Base-by-base conservation (phyloP, 2,329 filamentous ascomycete species). In the Kalaharituber pfeilii region DNA sequence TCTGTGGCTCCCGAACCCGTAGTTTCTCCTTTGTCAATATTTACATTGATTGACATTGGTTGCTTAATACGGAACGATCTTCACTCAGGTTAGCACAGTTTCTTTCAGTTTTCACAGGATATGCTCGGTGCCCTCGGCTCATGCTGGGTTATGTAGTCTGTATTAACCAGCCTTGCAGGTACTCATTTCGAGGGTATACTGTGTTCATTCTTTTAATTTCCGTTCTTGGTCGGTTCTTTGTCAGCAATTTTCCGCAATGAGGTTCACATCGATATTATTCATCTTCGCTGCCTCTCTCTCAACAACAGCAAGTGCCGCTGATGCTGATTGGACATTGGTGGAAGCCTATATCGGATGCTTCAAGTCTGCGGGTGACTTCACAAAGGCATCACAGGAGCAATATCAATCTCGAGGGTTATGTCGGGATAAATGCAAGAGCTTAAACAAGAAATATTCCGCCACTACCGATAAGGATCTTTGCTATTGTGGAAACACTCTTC, bases 401-500 rank as follows among this genome's bases (percentile, higher is more conserved):
- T 80, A 71, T 62, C 76, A 79, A 62, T 75, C 72, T 58, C 66
- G 68, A 27, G 76, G 77, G 52, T 73, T 73, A 60, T 81, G 78
- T 61, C 72, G 76, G 59, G 62, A 67, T 20, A 66, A 70, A 58
- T 81, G 78, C 64, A 62, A 70, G 24, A 62, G 28, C 4, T 27
- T 68, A 2, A 64, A 68, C 0, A 63, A 71, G 6, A 72, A 75
- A 30, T 70, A 67, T 28, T 61, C 73, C 1, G 82, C 86, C 28
- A 69, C 84, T 45, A 76, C 74, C 6, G 73, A 74, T 18, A 76
- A 76, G 15, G 71, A 73, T 18, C 68, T 78, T 59, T 94, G 87
- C 69, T 84, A 73, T 64, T 94, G 87, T 64, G 87, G 86, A 56
- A 70, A 78, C 59, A 68, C 73, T 56, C 74, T 88, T 49, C 87